Percentiles rank a stretch among this genome's conserved stretches.
Conservation (phyloP, 495 filamentous ascomycete genomes). For the Penicillium ucsense region DNA sequence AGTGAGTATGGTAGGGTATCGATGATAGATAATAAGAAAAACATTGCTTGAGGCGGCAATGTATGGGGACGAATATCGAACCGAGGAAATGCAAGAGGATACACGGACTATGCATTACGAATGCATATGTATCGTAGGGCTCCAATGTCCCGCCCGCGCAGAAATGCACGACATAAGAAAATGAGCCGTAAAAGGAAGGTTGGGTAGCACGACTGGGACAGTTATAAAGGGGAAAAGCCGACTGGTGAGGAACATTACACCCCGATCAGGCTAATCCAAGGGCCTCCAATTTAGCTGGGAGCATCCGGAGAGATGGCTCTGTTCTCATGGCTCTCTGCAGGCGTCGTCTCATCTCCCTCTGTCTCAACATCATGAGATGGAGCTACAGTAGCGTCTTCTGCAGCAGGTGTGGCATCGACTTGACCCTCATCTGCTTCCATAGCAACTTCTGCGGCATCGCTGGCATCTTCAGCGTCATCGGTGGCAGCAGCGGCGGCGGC, state of each 20-base stretch:
- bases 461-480: background rate
- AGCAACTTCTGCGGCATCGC: background rate
- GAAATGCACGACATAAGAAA: no score
- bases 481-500: slow-evolving; percentile 6
- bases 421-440: slow-evolving; percentile 30
- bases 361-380: background rate
- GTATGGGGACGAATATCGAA: slow-evolving; percentile 1
- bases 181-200: no score
- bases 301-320: slow-evolving; percentile 5
- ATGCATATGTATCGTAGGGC: no score
- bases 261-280: background rate
- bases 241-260: background rate
- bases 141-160: no score
- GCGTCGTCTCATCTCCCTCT: background rate
- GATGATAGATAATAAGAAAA: slow-evolving; percentile 15
- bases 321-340: slow-evolving; percentile 3
- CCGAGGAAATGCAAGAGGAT: background rate
- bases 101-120: background rate
- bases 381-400: background rate
- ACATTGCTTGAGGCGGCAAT: background rate
- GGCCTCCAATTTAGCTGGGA: background rate
- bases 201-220: slow-evolving; percentile 2
- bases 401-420: slow-evolving; percentile 15
- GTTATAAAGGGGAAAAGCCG: background rate
- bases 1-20: slow-evolving; percentile 18